Evolutionary conservation across 2,329 filamentous ascomycete species (phyloP), one percentile per base, ranked within the genome.

Genomic region (Pseudogymnoascus sp.): DNA sequence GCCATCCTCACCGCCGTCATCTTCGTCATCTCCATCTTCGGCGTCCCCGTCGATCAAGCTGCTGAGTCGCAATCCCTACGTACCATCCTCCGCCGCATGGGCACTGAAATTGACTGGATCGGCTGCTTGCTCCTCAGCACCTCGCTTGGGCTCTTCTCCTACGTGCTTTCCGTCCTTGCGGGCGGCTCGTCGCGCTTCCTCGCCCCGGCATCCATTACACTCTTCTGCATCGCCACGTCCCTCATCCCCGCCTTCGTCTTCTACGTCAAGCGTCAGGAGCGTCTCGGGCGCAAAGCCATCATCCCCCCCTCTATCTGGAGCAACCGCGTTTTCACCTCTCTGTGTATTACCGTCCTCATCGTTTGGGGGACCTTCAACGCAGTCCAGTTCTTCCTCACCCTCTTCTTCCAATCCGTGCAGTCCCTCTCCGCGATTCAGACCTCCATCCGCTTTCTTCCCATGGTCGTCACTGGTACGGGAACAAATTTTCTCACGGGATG

Each of bases 71-170:
- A 67, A 29, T 65, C 68, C 8, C 53, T 63, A 13, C 21, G 62
- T 5, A 56, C 44, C 7, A 59, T 65, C 3, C 7, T 64, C 7
- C 7, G 33, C 4, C 63, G 67, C 19, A 37, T 69, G n/a, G 64
- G 62, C 19, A 64, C 59, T 2, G 78, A 82, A 3, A 80, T 84
- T 47, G 82, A 84, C 65, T 84, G 81, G 82, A 69, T 81, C 35
- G 81, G 81, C 0, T 79, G 79, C 6, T 21, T 74, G 0, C 73
- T 83, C 26, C 76, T 77, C 3, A 79, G 76, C 65, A 71, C 76
- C 1, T 78, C 75, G 26, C 70, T 83, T 19, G 81, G 78, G 0
- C 72, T 83, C 65, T 73, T 83, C 1, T 80, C 78, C 2, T 83
- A 83, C 68, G 75, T 80, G 11, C 62, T 70, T 31, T 65, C 68